Evolutionary conservation across 495 filamentous ascomycete species (phyloP), one percentile per base, ranked within the genome.

Genomic region (Hypoxylon cercidicola): DNA sequence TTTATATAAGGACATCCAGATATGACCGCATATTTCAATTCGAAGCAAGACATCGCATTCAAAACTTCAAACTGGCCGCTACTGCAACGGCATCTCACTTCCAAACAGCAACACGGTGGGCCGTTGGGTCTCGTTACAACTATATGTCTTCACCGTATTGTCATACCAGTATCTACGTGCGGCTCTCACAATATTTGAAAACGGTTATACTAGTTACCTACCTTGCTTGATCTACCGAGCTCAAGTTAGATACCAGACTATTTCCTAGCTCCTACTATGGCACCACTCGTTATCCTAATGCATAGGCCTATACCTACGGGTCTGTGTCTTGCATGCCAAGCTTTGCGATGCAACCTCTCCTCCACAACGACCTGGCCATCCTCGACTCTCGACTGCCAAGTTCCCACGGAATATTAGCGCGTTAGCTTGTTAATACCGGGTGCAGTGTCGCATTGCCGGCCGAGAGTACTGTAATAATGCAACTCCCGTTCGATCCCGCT

Each of bases 261-360:
- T 35, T 48, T 40, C 15, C 3, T 39, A 44, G 35, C 39, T n/a
- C 48, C 21, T 11, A 55, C 44, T 13, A 30, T 23, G 18, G 16
- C 34, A 37, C 20, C 25, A 55, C 55, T 55, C 48, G 52, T 21
- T 54, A 25, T 30, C 7, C 30, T 32, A 32, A 32, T 46, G 43
- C 45, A 39, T 37, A 28, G 51, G 52, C 18, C 39, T 20, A 53
- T 30, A 62, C 55, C 47, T 37, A 54, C 62, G 39, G 40, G 25
- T 32, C 30, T 64, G 56, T 65, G 61, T 62, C 62, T 60, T 66
- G 66, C 61, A 66, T 68, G 68, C 68, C 68, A 71, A 71, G 64
- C 64, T 68, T 71, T 65, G 13, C 51, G 57, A 64, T 68, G 68
- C 60, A 56, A 68, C 68, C 51, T 60, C 40, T 60, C 55, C 59